Evolutionary conservation across 371 early-diverging fungal species (phyloP), one percentile per base, ranked within the genome.

Genomic region (Batkoa obscura): DNA sequence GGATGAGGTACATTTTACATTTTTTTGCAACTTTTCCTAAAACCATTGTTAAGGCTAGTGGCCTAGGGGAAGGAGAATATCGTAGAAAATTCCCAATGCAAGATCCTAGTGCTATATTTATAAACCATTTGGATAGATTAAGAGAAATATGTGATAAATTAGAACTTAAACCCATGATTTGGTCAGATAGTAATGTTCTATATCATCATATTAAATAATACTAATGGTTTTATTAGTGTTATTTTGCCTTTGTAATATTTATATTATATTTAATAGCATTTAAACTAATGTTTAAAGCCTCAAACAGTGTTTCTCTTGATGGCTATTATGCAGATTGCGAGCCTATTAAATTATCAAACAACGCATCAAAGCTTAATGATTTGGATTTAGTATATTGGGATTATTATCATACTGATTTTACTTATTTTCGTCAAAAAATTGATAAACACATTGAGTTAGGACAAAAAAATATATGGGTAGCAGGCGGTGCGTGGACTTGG

Each of bases 341-440:
- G 74, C 80, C 17, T 60, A 68, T 4, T 70, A 72, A 1, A 77
- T 75, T 23, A 43, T 82, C 35, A 67, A 65, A 2, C 75, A 74
- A 30, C 72, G 68, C n/a, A 68, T 84, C 45, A 83, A 88, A 36
- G 54, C n/a, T n/a, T n/a, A n/a, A 66, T 0, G 79, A 79, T 56
- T 61, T 83, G 15, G 78, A 85, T n/a, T 67, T 87, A 17, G 78
- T 87, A 5, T 88, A 79, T 59, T 88, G 90, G 90, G 86, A 88
- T 64, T 90, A 86, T 61, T 88, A 86, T 62, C 86, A 86, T 61
- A 83, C 83, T 9, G 63, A 62, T 36, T 64, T 79, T 15, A 79
- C 81, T 46, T 70, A 76, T 0, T 90, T 88, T 64, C 57, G 71
- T 4, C 73, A 72, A 63, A 87, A 86, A 60, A 75, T 90, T 50